phyloP scores from a whole-genome alignment of 106 monocot species.

The Allium cepa region DNA sequence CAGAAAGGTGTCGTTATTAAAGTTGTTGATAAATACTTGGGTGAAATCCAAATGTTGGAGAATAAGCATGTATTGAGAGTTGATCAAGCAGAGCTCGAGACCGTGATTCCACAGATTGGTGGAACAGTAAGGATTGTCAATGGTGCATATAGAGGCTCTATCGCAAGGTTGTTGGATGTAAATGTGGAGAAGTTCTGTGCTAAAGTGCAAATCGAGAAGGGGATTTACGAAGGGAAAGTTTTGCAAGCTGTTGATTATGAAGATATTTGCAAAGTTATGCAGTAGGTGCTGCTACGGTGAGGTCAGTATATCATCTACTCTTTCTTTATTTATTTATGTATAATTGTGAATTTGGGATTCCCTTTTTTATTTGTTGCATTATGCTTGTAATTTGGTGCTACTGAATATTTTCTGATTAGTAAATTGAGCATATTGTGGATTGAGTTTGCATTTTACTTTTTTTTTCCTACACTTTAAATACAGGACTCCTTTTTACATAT shows the following conservation, averaged over 20 bases:
- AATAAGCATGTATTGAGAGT: slow-evolving; percentile 78
- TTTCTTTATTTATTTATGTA: too few relatives aligned
- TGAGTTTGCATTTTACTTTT: too few relatives aligned
- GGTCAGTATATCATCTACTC: neutral
- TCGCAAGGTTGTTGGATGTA: slow-evolving; percentile 60
- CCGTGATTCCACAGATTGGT: slow-evolving; percentile 93
- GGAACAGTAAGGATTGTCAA: slow-evolving; percentile 84
- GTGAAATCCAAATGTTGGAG: slow-evolving; percentile 90
- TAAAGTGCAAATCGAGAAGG: slow-evolving; percentile 91
- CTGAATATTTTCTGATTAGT: too few relatives aligned
- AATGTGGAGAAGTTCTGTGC: slow-evolving; percentile 67
- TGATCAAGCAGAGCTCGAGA: slow-evolving; percentile 94
- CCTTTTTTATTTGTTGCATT: too few relatives aligned
- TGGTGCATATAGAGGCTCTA: slow-evolving; percentile 85
- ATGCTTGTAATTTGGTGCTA: too few relatives aligned
- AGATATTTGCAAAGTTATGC: slow-evolving; percentile 69
- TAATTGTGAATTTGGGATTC: too few relatives aligned
- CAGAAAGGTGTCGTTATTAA: slow-evolving; percentile 74
- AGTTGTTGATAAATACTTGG: slow-evolving; percentile 82
- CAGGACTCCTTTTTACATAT: too few relatives aligned
- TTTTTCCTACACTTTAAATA: too few relatives aligned
- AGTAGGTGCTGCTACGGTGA: neutral
- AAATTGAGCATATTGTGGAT: too few relatives aligned
- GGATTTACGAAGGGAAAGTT: slow-evolving; percentile 86
- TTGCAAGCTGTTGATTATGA: slow-evolving; percentile 82